Conservation (phyloP, 2,329 filamentous ascomycete species). For the Karstenula rhodostoma region DNA sequence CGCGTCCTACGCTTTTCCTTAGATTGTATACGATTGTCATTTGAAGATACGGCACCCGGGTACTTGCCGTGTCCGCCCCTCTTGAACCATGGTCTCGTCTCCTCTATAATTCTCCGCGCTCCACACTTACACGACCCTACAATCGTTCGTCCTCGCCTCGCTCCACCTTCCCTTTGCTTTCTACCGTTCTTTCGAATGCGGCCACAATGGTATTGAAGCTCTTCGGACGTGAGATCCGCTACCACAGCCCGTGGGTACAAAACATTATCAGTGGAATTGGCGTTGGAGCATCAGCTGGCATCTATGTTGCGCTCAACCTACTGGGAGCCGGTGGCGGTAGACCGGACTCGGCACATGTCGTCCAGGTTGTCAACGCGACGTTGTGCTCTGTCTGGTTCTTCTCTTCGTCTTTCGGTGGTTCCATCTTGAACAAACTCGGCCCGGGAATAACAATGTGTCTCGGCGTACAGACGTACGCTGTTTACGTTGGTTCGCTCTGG, state of each 20-base stretch:
- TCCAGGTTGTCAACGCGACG: slow-evolving; percentile 44
- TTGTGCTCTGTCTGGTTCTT: slow-evolving; percentile 46
- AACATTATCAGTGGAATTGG: slow-evolving; percentile 40
- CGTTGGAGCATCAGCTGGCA: slow-evolving; percentile 40
- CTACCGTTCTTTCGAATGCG: background rate
- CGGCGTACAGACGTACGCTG: slow-evolving; percentile 40
- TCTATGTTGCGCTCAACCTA: slow-evolving; percentile 42
- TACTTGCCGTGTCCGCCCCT: slow-evolving; percentile 6
- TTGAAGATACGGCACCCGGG: slow-evolving; percentile 7
- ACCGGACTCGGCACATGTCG: slow-evolving; percentile 41
- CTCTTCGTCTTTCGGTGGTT: slow-evolving; percentile 42
- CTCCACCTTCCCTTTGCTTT: background rate
- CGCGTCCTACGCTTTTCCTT: slow-evolving; percentile 2
- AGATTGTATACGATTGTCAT: background rate
- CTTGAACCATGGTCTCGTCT: background rate
- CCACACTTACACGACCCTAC: background rate
- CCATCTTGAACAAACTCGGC: slow-evolving; percentile 42
- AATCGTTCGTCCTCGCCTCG: background rate
- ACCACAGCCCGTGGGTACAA: slow-evolving; percentile 42
- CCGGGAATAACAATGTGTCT: slow-evolving; percentile 43
- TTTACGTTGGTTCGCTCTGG: slow-evolving; percentile 44
- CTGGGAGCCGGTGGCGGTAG: slow-evolving; percentile 40
- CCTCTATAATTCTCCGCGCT: slow-evolving; percentile 12
- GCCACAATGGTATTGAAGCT: slow-evolving; percentile 35
- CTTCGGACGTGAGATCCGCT: slow-evolving; percentile 32